Conservation (phyloP, 495 filamentous ascomycete genomes). For the Tuber indicum region DNA sequence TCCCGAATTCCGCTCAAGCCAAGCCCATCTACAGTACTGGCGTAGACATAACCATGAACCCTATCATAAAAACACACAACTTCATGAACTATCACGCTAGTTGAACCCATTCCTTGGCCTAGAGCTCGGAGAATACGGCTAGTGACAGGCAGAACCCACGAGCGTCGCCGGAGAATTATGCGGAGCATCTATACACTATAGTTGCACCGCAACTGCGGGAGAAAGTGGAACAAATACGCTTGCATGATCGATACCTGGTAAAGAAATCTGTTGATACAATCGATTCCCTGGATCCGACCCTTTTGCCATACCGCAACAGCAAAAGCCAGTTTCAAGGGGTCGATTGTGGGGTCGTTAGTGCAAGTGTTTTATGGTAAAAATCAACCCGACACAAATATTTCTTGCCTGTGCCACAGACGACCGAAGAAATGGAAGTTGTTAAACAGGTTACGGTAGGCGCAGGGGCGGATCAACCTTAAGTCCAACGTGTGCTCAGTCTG, state of each 20-base stretch:
- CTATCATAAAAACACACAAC: neutral
- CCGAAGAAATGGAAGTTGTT: neutral
- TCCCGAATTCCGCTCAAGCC: slow-evolving; percentile 4
- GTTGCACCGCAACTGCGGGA: slow-evolving; percentile 5
- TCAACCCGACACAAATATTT: neutral
- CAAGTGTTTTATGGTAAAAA: neutral
- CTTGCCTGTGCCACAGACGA: neutral
- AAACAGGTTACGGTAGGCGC: neutral
- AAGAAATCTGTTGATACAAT: slow-evolving; percentile 25
- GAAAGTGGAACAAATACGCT: slow-evolving; percentile 23
- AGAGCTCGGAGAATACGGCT: slow-evolving; percentile 21
- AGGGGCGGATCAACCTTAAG: slow-evolving; percentile 12
- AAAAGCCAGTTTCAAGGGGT: slow-evolving; percentile 18
- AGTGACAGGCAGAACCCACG: neutral
- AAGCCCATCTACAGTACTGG: neutral
- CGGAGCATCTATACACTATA: neutral
- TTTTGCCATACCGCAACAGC: slow-evolving; percentile 32
- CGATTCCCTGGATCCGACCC: slow-evolving; percentile 28
- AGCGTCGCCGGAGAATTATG: neutral
- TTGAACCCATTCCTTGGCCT: neutral
- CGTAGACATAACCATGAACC: neutral
- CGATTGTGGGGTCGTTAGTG: neutral
- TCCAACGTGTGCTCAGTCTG: neutral
- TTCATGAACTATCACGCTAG: slow-evolving; percentile 27
- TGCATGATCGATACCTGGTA: slow-evolving; percentile 27